phyloP scores from a whole-genome alignment of 2,329 filamentous ascomycete species.

The Aureobasidium sp. region DNA sequence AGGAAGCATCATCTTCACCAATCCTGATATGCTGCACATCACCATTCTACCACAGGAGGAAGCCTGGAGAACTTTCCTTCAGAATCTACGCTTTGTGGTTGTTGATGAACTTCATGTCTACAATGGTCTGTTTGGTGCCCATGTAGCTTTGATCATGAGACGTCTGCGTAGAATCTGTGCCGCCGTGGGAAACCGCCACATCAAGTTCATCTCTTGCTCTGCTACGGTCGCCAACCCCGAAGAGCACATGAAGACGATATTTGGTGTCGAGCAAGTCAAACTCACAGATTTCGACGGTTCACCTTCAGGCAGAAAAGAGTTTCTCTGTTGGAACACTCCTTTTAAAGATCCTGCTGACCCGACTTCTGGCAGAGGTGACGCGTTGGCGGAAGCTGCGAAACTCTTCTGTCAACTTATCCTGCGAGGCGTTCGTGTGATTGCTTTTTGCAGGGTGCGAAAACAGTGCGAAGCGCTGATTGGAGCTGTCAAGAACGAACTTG shows the following conservation, averaged over 20 bases:
- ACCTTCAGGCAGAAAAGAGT: slow-evolving; percentile 86
- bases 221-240: slow-evolving; percentile 91
- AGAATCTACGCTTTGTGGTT: slow-evolving; percentile 84
- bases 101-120: slow-evolving; percentile 85
- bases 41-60: slow-evolving; percentile 90
- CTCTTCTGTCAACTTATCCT: slow-evolving; percentile 86
- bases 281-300: slow-evolving; percentile 89
- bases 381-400: slow-evolving; percentile 75
- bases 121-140: slow-evolving; percentile 87
- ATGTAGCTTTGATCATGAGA: slow-evolving; percentile 92
- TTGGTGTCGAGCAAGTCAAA: slow-evolving; percentile 72
- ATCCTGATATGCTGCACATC: slow-evolving; percentile 95
- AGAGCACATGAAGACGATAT: slow-evolving; percentile 89
- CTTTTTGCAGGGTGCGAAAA: slow-evolving; percentile 81
- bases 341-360: slow-evolving; percentile 84
- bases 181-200: slow-evolving; percentile 72
- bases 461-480: slow-evolving; percentile 79
- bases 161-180: slow-evolving; percentile 80
- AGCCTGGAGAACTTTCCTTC: slow-evolving; percentile 78
- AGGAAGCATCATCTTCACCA: slow-evolving; percentile 90
- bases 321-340: slow-evolving; percentile 95
- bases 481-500: slow-evolving; percentile 71
- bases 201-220: slow-evolving; percentile 92
- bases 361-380: slow-evolving; percentile 74
- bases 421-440: slow-evolving; percentile 82